Evolutionary conservation across 192 early-diverging fungal species (phyloP).

Genomic region (Coemansia biformis): DNA sequence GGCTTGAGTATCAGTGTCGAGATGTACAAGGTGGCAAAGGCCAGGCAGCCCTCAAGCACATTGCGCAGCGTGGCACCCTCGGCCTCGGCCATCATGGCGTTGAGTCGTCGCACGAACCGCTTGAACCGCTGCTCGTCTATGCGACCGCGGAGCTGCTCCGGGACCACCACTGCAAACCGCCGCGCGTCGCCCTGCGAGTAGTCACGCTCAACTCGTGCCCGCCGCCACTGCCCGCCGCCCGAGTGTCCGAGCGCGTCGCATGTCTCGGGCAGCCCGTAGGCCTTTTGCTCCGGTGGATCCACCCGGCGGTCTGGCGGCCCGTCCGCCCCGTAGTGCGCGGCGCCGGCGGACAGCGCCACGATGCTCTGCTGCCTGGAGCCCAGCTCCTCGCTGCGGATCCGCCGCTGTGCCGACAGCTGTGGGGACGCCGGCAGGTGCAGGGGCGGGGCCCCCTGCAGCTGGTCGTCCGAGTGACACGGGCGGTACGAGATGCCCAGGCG

Average conservation of each 20-base stretch:
- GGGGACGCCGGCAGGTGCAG: not conserved
- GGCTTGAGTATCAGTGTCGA: constrained; percentile 47
- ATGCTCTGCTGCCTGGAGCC: constrained; percentile 18
- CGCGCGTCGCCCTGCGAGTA: constrained; percentile 44
- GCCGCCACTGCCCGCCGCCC: constrained; percentile 17
- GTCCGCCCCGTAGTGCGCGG: not conserved
- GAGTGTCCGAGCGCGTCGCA: constrained; percentile 3
- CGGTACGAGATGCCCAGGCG: constrained; percentile 3
- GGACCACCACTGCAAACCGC: constrained; percentile 36
- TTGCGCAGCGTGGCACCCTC: constrained; percentile 48
- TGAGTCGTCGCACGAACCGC: constrained; percentile 40
- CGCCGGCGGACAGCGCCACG: constrained; percentile 14
- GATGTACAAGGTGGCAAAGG: constrained; percentile 49
- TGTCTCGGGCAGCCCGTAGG: constrained; percentile 22
- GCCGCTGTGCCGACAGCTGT: not conserved
- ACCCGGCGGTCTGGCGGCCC: not conserved
- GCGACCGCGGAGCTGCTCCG: constrained; percentile 36
- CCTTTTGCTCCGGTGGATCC: constrained; percentile 17
- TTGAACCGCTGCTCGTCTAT: constrained; percentile 41
- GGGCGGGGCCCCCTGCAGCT: not conserved
- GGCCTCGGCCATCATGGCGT: constrained; percentile 40
- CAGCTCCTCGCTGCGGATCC: constrained; percentile 1
- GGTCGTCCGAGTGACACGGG: constrained; percentile 3
- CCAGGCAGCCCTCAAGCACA: constrained; percentile 46
- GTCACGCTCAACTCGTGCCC: constrained; percentile 49